phyloP scores from a whole-genome alignment of 768 basidiomycete genomes.

The Basidioascus undulatus region DNA sequence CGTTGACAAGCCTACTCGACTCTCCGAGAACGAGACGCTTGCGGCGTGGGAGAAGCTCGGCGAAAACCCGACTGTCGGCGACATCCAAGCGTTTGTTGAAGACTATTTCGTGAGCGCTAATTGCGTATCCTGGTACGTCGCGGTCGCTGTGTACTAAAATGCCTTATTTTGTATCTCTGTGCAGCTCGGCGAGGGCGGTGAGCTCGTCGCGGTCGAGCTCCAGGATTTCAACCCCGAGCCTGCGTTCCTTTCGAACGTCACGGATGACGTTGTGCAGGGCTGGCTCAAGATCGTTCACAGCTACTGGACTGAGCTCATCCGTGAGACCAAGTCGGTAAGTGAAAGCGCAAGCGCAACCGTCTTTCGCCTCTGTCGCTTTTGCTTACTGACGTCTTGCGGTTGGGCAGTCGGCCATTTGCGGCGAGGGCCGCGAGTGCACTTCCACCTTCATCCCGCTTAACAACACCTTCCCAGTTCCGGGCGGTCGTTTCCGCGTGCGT shows the following conservation, averaged over 20 bases:
- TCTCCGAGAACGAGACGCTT: constrained; percentile 38
- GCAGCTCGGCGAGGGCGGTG: constrained; percentile 51
- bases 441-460: constrained; percentile 74
- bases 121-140: not conserved
- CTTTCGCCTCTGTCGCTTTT: not conserved
- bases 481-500: constrained; percentile 50
- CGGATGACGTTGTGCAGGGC: constrained; percentile 39
- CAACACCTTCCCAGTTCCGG: constrained; percentile 74
- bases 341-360: not conserved
- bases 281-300: constrained; percentile 56
- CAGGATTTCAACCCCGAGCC: constrained; percentile 39
- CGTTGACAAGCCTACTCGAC: constrained; percentile 63
- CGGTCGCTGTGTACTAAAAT: not conserved
- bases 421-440: constrained; percentile 30
- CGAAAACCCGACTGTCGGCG: constrained; percentile 35
- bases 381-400: not conserved
- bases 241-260: constrained; percentile 41
- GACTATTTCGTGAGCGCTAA: constrained; percentile 31
- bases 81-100: constrained; percentile 44
- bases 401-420: not conserved
- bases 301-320: constrained; percentile 59
- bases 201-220: constrained; percentile 40
- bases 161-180: too few relatives aligned
- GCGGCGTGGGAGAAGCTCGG: constrained; percentile 30
- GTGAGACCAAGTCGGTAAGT: constrained; percentile 18